Base-by-base conservation (phyloP, 345 rosid species). In the Populus euphratica region DNA sequence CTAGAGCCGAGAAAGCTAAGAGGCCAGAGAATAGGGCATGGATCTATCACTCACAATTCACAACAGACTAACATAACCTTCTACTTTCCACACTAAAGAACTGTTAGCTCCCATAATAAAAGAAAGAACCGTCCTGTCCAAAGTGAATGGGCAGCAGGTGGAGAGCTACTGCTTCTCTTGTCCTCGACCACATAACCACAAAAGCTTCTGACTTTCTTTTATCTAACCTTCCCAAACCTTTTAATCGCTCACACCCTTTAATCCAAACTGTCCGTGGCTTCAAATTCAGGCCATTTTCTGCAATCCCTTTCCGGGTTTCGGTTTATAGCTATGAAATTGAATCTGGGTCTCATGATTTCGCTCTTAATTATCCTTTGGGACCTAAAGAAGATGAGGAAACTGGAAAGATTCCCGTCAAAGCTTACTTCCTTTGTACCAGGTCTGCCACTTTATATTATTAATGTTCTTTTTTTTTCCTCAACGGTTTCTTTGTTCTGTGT, bases 381-480 rank as follows among this genome's bases (percentile, higher is more conserved):
- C 83, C 85, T 0, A 41, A 79, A 44, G 97, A 89, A 66, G 93
- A 89, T 25, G 92, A 90, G 69, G 90, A 89, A 20, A 38, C 65
- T 17, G 91, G 88, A 27, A 94, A 86, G 78, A 93, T 94, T 69
- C 94, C 99, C 41, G 81, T 93, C 66, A 93, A 90, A 85, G 92
- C 97, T 17, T 93, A 87, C 78, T 91, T 94, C 77, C 92, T 94
- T 23, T 91, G 88, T 61, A 93, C 99, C 79, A 89, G 98, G 98
- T 94, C 70, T 52, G 76, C 61, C 25, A 12, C 23, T 16, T 77
- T 9, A 35, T 35, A 1, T 35, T 72, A 9, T 25, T 31, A 20
- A 16, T 29, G 18, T 8, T 29, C 18, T 17, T 11, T 63, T 27
- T 31, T 33, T 21, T 50, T 18, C 21, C 17, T 14, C 6, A 20